Conservation (phyloP, 345 rosid genomes). For the Carallia pectinifolia region DNA sequence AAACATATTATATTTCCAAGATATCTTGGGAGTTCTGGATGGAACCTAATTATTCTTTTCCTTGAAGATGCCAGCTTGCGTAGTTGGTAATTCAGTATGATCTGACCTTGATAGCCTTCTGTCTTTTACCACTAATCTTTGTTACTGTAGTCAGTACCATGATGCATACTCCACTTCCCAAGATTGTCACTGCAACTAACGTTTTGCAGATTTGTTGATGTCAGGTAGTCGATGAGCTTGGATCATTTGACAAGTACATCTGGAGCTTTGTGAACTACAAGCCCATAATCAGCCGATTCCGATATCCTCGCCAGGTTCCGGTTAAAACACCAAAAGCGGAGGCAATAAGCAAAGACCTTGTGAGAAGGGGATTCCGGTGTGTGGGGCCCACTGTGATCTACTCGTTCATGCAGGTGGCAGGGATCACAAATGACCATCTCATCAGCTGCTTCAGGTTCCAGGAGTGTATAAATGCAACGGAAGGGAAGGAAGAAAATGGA, state of each 20-base stretch:
- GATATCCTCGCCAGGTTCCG: conserved; percentile 82
- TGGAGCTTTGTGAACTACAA: conserved; percentile 92
- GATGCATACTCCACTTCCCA: conserved; percentile 19
- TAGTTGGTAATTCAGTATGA: conserved; percentile 17
- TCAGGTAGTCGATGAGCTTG: conserved; percentile 80
- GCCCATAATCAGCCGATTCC: conserved; percentile 69
- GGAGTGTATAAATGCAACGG: conserved; percentile 50
- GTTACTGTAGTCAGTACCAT: conserved; percentile 18
- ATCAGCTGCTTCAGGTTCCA: conserved; percentile 80
- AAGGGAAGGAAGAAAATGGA: conserved; percentile 43
- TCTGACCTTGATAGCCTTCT: conserved; percentile 11
- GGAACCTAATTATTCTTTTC: conserved; percentile 27
- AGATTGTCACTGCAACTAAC: conserved; percentile 41
- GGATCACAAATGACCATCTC: conserved; percentile 88
- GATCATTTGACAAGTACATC: conserved; percentile 79
- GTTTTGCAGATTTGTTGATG: conserved; percentile 43
- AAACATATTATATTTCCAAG: conserved; percentile 5
- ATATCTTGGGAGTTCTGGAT: conserved; percentile 3
- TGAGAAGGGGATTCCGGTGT: conserved; percentile 86
- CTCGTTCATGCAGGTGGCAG: conserved; percentile 89
- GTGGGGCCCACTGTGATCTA: conserved; percentile 86
- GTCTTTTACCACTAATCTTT: conserved; percentile 13
- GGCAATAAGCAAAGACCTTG: conserved; percentile 84
- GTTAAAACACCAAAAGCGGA: conserved; percentile 93
- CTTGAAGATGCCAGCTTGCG: conserved; percentile 40